Evolutionary conservation across 805 yeast species (phyloP).

Genomic region (Candida glaebosa): DNA sequence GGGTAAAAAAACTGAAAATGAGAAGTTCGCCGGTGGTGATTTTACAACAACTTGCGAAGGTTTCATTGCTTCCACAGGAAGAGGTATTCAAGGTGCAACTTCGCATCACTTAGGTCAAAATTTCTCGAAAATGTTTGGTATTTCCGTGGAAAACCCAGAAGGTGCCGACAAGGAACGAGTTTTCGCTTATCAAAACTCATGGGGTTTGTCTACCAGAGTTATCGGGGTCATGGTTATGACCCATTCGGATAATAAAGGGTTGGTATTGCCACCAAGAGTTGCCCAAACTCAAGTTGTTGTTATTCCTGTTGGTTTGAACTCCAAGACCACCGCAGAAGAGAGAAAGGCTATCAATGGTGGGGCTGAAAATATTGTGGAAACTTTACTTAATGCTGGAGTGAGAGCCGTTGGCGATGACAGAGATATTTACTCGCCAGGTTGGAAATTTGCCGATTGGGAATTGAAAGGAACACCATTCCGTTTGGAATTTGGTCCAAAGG

Average conservation of each 20-base stretch:
- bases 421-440: slow-evolving; percentile 94
- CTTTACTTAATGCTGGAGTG: slow-evolving; percentile 58
- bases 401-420: slow-evolving; percentile 86
- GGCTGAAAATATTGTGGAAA: slow-evolving; percentile 64
- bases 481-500: slow-evolving; percentile 95
- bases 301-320: slow-evolving; percentile 92
- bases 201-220: slow-evolving; percentile 98
- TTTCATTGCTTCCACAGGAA: slow-evolving; percentile 95
- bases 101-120: slow-evolving; percentile 97
- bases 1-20: slow-evolving; percentile 95
- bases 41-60: slow-evolving; percentile 97
- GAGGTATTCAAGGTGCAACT: slow-evolving; percentile 99
- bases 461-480: slow-evolving; percentile 94
- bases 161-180: slow-evolving; percentile 85
- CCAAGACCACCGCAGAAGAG: slow-evolving; percentile 75
- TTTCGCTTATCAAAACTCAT: slow-evolving; percentile 92
- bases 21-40: slow-evolving; percentile 96
- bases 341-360: slow-evolving; percentile 67
- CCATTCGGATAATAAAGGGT: slow-evolving; percentile 97
- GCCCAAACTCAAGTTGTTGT: slow-evolving; percentile 90
- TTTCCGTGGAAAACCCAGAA: slow-evolving; percentile 91
- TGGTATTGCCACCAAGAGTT: slow-evolving; percentile 96
- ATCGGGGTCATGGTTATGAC: slow-evolving; percentile 99
- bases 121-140: slow-evolving; percentile 97
- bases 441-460: slow-evolving; percentile 98